phyloP scores from a whole-genome alignment of 345 rosid species.

The Nasturtium officinale region DNA sequence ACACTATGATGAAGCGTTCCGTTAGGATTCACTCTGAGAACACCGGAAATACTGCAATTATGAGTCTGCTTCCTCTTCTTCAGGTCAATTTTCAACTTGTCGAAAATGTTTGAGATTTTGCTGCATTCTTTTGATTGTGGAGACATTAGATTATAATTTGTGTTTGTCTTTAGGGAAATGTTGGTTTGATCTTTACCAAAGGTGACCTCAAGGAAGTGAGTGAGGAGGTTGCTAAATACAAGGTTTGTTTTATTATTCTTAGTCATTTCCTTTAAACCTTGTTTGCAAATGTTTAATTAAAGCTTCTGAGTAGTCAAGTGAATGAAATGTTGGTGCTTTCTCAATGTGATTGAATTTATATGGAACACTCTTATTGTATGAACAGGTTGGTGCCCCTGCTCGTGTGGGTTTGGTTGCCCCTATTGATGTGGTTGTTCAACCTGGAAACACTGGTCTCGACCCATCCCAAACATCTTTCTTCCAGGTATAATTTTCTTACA shows the following conservation, averaged over 20 bases:
- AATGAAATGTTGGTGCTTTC: neutral
- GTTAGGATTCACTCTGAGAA: conserved; percentile 64
- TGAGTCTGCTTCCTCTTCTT: conserved; percentile 62
- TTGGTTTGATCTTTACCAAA: conserved; percentile 92
- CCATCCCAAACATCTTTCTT: conserved; percentile 98
- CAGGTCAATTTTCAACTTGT: conserved; percentile 26
- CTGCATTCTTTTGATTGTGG: neutral
- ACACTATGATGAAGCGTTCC: conserved; percentile 85
- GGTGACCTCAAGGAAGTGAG: conserved; percentile 98
- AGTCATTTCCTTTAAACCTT: neutral
- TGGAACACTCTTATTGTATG: neutral
- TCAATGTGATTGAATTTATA: neutral
- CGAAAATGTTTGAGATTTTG: neutral
- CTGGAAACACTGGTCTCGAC: conserved; percentile 98
- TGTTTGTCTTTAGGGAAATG: conserved; percentile 64
- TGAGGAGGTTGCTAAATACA: conserved; percentile 91
- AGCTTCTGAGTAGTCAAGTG: too few relatives aligned
- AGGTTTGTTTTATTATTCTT: conserved; percentile 50
- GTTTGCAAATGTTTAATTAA: neutral
- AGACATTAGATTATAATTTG: neutral
- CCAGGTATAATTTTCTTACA: conserved; percentile 51
- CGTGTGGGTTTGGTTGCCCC: conserved; percentile 98
- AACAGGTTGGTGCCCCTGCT: conserved; percentile 98
- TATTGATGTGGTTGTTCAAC: conserved; percentile 93
- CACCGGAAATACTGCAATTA: conserved; percentile 49